These are phyloP conservation scores for Metarhizium guizhouense DNA, from an alignment of 2,329 filamentous ascomycete species.

Conservation along the genomic window DNA sequence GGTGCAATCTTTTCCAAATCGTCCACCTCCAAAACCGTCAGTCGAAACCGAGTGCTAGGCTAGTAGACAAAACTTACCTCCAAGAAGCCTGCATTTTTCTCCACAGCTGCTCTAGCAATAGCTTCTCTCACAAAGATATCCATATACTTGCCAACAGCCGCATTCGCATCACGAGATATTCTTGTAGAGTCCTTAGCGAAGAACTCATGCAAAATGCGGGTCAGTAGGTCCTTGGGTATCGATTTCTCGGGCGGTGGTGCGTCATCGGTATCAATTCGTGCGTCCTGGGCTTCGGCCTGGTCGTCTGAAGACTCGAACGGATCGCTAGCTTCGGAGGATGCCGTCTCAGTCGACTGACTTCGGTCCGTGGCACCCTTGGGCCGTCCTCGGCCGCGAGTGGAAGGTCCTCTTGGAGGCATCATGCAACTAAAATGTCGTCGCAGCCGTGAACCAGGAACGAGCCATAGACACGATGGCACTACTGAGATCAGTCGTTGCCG, in stretches of 20 bases:
- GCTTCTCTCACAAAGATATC: slow-evolving; percentile 88
- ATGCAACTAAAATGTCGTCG: neutral
- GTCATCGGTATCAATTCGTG: slow-evolving; percentile 17
- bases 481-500: neutral
- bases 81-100: slow-evolving; percentile 61
- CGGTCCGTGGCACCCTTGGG: slow-evolving; percentile 19
- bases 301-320: slow-evolving; percentile 28
- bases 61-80: slow-evolving; percentile 46
- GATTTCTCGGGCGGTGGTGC: slow-evolving; percentile 30
- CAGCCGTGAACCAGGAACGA: neutral
- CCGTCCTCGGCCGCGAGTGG: slow-evolving; percentile 24
- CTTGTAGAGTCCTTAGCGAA: slow-evolving; percentile 65
- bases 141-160: slow-evolving; percentile 72
- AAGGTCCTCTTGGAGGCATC: slow-evolving; percentile 36
- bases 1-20: slow-evolving; percentile 84
- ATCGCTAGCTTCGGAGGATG: slow-evolving; percentile 21
- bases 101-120: slow-evolving; percentile 67
- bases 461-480: neutral
- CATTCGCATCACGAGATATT: slow-evolving; percentile 69
- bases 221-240: slow-evolving; percentile 67
- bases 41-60: slow-evolving; percentile 4
- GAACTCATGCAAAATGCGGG: slow-evolving; percentile 67
- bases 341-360: slow-evolving; percentile 12
- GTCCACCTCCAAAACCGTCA: slow-evolving; percentile 50
- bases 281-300: slow-evolving; percentile 11